Evolutionary conservation across 176 grass and related monocot genomes (phyloP).

Genomic region (Cenchrus fungigraminus): DNA sequence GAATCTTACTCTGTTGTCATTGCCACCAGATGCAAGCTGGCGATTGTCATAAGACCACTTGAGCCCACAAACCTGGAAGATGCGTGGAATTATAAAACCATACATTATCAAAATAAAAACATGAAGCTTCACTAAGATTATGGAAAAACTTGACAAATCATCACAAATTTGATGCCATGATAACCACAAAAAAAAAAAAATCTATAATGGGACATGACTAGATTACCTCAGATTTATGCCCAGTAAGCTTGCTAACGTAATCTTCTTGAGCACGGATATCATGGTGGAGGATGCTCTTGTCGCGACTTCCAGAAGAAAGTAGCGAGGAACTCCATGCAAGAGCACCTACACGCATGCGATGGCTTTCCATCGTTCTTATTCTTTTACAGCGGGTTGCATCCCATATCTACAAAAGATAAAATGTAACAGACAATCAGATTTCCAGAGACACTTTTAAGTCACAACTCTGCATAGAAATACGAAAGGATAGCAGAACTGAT

Average conservation of each 20-base stretch:
- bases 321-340: conserved; percentile 92
- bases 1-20: conserved; percentile 84
- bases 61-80: conserved; percentile 81
- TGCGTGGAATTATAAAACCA: background rate
- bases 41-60: conserved; percentile 98
- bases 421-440: conserved; percentile 37
- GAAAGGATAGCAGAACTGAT: background rate
- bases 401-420: conserved; percentile 82
- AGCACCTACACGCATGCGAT: conserved; percentile 86
- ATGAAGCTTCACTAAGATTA: background rate
- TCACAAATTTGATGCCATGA: background rate
- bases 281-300: conserved; percentile 82
- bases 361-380: conserved; percentile 89
- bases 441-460: background rate
- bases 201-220: background rate
- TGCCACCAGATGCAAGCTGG: conserved; percentile 95
- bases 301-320: conserved; percentile 94
- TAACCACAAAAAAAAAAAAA: background rate
- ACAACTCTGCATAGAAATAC: background rate
- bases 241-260: conserved; percentile 91
- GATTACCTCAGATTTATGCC: conserved; percentile 96
- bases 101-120: background rate
- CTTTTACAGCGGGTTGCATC: conserved; percentile 81
- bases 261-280: conserved; percentile 91
- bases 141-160: background rate